Evolutionary conservation across 805 yeast genomes (phyloP), one percentile per base, ranked within the genome.

Genomic region (Saturnispora saitoi): DNA sequence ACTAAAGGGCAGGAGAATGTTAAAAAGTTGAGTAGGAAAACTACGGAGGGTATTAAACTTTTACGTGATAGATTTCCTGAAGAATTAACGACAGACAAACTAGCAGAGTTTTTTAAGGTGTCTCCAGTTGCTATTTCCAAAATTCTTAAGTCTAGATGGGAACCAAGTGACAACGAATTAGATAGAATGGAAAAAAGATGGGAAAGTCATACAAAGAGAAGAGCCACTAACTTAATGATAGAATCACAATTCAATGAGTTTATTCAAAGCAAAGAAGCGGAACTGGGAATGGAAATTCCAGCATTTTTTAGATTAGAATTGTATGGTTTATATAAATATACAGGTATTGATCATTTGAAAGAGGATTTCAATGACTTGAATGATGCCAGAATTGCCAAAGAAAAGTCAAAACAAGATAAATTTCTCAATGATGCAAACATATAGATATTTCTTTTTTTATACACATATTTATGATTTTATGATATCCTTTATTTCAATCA

Each of bases 61-160:
- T 56, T 88, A 42, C 83, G 79, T 56, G 64, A 64, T 12, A 68
- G 73, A 48, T 64, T 70, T 52, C 96, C 96, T 0, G 71, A 75
- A n/a, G 65, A 63, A 20, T 54, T 85, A 46, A 76, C 75, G 4
- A 73, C 82, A 2, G 67, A 68, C 3, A 82, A 78, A 39, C 61
- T 90, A 5, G 83, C 88, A 0, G 69, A 74, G 30, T 75, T 74
- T 58, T 89, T 83, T 64, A 69, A 75, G 43, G 73, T 87, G 4
- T 83, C 93, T 1, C 91, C 95, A 1, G 95, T 89, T 55, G 86
- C 90, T 0, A 76, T 89, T 2, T 70, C 95, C 50, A 75, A 95
- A 53, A 87, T 90, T 17, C 61, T 90, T 54, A 81, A 78, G 60
- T 81, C 91, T 4, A 78, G 73, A 34, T 90, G 95, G 95, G 65